Evolutionary conservation across 75 land plant genomes (phyloP).

Genomic region (Azolla pinnata): DNA sequence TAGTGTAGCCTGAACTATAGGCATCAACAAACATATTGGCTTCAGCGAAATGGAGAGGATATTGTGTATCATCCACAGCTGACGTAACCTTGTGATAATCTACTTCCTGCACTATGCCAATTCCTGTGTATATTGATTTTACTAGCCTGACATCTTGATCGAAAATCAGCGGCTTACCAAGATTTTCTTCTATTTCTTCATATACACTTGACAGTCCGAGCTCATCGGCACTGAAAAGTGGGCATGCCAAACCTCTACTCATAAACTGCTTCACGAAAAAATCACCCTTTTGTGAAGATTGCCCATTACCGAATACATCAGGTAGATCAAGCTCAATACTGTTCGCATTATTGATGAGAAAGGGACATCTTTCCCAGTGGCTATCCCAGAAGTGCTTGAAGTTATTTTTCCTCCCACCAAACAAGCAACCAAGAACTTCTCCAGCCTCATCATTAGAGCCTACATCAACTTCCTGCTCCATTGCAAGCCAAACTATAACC

Average conservation of each 20-base stretch:
- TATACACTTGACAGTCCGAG: constrained; percentile 33
- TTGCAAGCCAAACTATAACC: constrained; percentile 51
- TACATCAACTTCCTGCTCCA: constrained; percentile 13
- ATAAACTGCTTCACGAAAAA: constrained; percentile 33
- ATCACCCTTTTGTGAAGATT: constrained; percentile 13
- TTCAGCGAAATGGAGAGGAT: not conserved
- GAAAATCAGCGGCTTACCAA: constrained; percentile 44
- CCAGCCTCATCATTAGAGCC: not conserved
- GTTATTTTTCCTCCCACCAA: constrained; percentile 17
- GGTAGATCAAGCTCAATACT: constrained; percentile 7
- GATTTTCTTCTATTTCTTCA: constrained; percentile 24
- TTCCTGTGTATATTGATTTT: constrained; percentile 15
- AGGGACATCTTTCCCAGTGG: constrained; percentile 56
- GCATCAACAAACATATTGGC: constrained; percentile 42
- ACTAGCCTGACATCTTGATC: constrained; percentile 62
- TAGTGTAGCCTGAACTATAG: constrained; percentile 47
- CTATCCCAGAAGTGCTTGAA: constrained; percentile 38
- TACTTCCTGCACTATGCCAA: constrained; percentile 2
- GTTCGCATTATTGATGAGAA: constrained; percentile 18
- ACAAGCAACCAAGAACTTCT: constrained; percentile 20
- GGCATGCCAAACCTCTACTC: constrained; percentile 38
- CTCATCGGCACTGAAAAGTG: constrained; percentile 55
- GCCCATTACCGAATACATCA: constrained; percentile 13
- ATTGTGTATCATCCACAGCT: constrained; percentile 4
- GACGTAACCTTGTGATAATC: not conserved